Evolutionary conservation across 257 asterid species (phyloP).

Genomic region (Capsicum baccatum): DNA sequence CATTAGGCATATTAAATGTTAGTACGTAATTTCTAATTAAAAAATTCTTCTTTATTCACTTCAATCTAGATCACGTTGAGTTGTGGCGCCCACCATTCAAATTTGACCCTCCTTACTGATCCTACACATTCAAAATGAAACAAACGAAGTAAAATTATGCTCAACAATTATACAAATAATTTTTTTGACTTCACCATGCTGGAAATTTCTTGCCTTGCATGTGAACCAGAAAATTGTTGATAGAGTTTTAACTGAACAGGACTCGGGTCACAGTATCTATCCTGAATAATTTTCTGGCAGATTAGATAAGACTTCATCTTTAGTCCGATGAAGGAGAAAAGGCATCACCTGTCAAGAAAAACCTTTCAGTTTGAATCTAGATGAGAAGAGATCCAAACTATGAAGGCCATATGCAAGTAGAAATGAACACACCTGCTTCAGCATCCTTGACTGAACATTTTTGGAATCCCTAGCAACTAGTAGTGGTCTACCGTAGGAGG

Average conservation of each 20-base stretch:
- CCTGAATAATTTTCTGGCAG: constrained; percentile 98
- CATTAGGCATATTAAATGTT: no score
- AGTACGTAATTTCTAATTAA: no score
- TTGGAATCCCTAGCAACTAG: constrained; percentile 91
- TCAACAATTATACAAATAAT: no score
- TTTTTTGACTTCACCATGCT: constrained; percentile 59
- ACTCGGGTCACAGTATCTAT: constrained; percentile 97
- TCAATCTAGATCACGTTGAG: no score
- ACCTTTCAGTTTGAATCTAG: constrained; percentile 36
- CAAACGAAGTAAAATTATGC: no score
- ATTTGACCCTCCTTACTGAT: no score
- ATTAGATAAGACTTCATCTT: constrained; percentile 96
- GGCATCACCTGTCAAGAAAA: constrained; percentile 85
- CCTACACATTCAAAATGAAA: no score
- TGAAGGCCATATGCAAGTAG: constrained; percentile 9
- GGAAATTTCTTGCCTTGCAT: constrained; percentile 83
- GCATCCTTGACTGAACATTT: constrained; percentile 97
- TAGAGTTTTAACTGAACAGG: constrained; percentile 87
- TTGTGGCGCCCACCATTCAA: no score
- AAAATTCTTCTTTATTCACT: no score
- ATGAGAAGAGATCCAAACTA: not conserved
- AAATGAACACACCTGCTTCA: constrained; percentile 72
- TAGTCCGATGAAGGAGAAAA: constrained; percentile 96
- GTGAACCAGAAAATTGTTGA: constrained; percentile 94
- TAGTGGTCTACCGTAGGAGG: constrained; percentile 93